phyloP scores from a whole-genome alignment of 768 basidiomycete genomes.

The Hygrophorus pudorinus region DNA sequence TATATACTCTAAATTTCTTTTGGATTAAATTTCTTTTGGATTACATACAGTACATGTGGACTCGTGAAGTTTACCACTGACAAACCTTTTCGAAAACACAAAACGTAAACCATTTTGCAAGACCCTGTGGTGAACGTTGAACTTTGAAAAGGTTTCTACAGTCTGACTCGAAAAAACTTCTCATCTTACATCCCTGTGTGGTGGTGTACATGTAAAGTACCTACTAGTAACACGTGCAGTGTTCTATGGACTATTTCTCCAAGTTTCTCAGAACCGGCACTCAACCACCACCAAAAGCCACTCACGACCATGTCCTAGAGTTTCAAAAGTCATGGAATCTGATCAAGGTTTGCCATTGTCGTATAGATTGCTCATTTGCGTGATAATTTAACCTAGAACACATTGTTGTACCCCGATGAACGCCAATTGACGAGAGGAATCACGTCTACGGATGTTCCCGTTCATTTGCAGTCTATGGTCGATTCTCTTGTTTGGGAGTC shows the following conservation, averaged over 20 bases:
- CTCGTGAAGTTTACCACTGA: too few species aligned
- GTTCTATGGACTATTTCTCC: constrained; percentile 69
- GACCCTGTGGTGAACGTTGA: too few species aligned
- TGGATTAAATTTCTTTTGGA: too few species aligned
- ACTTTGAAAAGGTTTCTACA: too few species aligned
- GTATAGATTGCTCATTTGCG: background rate
- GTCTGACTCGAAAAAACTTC: too few species aligned
- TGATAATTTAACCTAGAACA: constrained; percentile 41
- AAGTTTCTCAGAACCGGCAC: constrained; percentile 52
- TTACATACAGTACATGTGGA: too few species aligned
- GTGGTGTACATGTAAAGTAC: too few species aligned
- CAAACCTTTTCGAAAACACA: too few species aligned
- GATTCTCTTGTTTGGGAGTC: constrained; percentile 83
- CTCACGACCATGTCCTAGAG: constrained; percentile 59
- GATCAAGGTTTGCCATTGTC: constrained; percentile 46
- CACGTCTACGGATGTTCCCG: constrained; percentile 70
- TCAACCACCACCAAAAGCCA: constrained; percentile 37
- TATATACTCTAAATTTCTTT: too few species aligned
- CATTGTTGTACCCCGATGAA: constrained; percentile 82
- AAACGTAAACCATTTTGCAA: too few species aligned
- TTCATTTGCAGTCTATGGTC: constrained; percentile 67
- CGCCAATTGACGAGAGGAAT: constrained; percentile 79
- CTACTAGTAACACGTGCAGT: too few species aligned
- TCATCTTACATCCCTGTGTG: too few species aligned
- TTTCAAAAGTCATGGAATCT: constrained; percentile 70